phyloP scores from a whole-genome alignment of 306 rosid species.

The Trichosanthes truncata region DNA sequence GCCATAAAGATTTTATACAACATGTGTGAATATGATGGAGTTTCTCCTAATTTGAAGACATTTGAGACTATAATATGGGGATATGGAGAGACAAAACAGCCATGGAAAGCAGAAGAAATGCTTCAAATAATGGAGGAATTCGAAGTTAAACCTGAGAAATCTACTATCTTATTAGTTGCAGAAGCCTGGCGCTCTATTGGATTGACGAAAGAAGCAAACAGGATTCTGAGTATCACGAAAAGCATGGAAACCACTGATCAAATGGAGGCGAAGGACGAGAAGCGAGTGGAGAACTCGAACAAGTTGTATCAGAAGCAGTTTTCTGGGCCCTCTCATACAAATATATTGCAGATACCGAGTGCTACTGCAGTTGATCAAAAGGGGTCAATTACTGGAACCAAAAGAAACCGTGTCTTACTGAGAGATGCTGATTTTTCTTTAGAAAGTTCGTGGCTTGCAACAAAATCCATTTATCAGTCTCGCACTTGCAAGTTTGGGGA shows the following conservation, averaged over 20 bases:
- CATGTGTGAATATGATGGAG: slow-evolving; percentile 37
- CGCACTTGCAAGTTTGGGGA: slow-evolving; percentile 40
- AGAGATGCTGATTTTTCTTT: slow-evolving; percentile 30
- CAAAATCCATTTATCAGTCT: slow-evolving; percentile 30
- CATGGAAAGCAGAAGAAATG: slow-evolving; percentile 60
- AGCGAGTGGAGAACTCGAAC: slow-evolving; percentile 16
- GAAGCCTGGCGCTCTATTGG: slow-evolving; percentile 60
- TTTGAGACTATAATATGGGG: slow-evolving; percentile 68
- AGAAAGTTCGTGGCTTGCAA: slow-evolving; percentile 30
- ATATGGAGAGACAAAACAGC: slow-evolving; percentile 51
- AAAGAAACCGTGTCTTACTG: slow-evolving; percentile 28
- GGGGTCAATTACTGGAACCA: slow-evolving; percentile 29
- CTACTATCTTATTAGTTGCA: slow-evolving; percentile 41
- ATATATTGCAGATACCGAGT: slow-evolving; percentile 37
- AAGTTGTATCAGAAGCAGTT: slow-evolving; percentile 29
- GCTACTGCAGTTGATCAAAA: slow-evolving; percentile 23
- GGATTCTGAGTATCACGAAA: slow-evolving; percentile 21
- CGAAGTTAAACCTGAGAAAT: slow-evolving; percentile 38
- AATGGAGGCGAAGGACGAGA: slow-evolving; percentile 17
- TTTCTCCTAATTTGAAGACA: slow-evolving; percentile 62
- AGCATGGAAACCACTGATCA: slow-evolving; percentile 15
- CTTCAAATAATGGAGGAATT: slow-evolving; percentile 50
- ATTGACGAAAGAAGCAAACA: slow-evolving; percentile 43
- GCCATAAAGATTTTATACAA: slow-evolving; percentile 43
- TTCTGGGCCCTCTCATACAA: slow-evolving; percentile 22